phyloP scores from a whole-genome alignment of 1,284 basidiomycete species.

The Phaffia rhodozyma region DNA sequence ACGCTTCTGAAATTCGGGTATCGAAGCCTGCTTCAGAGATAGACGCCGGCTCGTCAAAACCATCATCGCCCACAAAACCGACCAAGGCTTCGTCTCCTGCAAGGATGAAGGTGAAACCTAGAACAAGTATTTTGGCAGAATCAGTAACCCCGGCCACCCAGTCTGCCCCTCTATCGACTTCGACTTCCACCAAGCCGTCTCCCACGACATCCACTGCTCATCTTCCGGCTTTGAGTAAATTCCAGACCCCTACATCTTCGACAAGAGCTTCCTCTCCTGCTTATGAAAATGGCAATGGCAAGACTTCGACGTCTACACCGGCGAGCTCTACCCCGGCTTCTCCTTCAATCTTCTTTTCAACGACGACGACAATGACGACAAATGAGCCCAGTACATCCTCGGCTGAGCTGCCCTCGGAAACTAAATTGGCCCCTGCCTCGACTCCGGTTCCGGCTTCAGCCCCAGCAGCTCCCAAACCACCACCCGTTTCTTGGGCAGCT shows the following conservation, averaged over 20 bases:
- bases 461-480: constrained; percentile 37
- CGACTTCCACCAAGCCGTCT: too few species aligned
- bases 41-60: too few species aligned
- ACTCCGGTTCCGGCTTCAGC: constrained; percentile 25
- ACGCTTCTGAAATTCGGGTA: too few species aligned
- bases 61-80: too few species aligned
- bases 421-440: constrained; percentile 23
- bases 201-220: too few species aligned
- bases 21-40: too few species aligned
- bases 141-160: too few species aligned
- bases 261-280: not conserved
- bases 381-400: not conserved
- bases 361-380: not conserved
- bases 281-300: not conserved
- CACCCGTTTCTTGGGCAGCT: constrained; percentile 59
- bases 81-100: too few species aligned
- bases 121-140: too few species aligned
- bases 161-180: too few species aligned
- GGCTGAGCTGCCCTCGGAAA: not conserved
- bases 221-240: too few species aligned
- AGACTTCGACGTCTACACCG: not conserved
- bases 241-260: not conserved
- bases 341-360: not conserved
- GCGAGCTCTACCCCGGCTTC: not conserved
- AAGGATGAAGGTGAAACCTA: too few species aligned